These are phyloP conservation scores for Zygosaccharomyces lentus DNA, from an alignment of 805 yeast species.

Conservation along the genomic window DNA sequence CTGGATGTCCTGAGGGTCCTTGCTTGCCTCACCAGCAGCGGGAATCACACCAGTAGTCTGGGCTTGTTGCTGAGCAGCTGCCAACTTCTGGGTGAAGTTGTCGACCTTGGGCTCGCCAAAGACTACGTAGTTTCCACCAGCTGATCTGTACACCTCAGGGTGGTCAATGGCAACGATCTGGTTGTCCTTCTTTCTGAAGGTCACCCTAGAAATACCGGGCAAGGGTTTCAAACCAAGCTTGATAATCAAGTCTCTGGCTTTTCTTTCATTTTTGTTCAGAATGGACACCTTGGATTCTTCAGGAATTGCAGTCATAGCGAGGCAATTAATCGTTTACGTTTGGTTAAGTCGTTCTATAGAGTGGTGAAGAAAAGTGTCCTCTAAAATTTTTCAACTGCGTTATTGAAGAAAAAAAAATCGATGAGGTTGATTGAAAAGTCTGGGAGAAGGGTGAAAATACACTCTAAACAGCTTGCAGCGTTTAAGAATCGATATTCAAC, in stretches of 20 bases:
- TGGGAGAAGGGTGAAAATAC: not conserved
- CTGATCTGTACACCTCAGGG: slow-evolving; percentile 94
- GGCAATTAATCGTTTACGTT: not conserved
- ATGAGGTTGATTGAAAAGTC: slow-evolving; percentile 54
- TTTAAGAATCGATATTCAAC: not conserved
- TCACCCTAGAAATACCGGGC: slow-evolving; percentile 90
- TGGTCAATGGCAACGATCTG: slow-evolving; percentile 83
- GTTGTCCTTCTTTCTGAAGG: slow-evolving; percentile 91
- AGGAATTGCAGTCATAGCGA: slow-evolving; percentile 29
- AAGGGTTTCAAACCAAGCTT: slow-evolving; percentile 87
- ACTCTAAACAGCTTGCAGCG: not conserved
- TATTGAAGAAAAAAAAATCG: slow-evolving; percentile 36
- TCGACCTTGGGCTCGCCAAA: slow-evolving; percentile 98
- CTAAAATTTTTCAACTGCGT: slow-evolving; percentile 3
- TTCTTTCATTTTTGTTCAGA: slow-evolving; percentile 87
- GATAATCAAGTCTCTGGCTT: slow-evolving; percentile 85
- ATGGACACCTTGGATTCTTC: slow-evolving; percentile 45
- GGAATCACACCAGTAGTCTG: slow-evolving; percentile 44
- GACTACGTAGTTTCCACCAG: slow-evolving; percentile 89
- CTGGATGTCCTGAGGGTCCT: slow-evolving; percentile 74
- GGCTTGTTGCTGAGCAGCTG: slow-evolving; percentile 68
- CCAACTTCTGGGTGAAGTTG: slow-evolving; percentile 84
- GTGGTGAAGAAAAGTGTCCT: not conserved
- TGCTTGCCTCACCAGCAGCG: slow-evolving; percentile 46
- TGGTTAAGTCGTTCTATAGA: not conserved